Evolutionary conservation across 208 protist species (phyloP).

Genomic region (Blastocrithidia nonstop): DNA sequence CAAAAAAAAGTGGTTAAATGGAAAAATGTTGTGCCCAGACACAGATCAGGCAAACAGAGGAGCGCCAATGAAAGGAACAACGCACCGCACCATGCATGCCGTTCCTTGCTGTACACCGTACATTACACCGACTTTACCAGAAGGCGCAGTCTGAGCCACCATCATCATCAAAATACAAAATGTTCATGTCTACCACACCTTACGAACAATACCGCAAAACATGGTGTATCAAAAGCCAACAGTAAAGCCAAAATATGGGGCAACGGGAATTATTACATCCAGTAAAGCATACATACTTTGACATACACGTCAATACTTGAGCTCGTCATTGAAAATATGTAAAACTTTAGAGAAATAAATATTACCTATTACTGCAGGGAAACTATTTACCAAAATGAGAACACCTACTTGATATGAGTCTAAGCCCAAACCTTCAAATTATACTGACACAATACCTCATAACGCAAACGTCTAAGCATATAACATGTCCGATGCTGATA

Average conservation of each 20-base stretch:
- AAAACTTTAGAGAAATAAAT: conserved; percentile 21
- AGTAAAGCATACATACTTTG: conserved; percentile 12
- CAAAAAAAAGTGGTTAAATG: conserved; percentile 56
- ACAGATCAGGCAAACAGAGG: conserved; percentile 76
- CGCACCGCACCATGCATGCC: conserved; percentile 37
- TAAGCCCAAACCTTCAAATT: conserved; percentile 20
- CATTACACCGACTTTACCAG: conserved; percentile 36
- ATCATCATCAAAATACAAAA: conserved; percentile 47
- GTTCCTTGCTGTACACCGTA: conserved; percentile 65
- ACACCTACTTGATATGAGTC: conserved; percentile 10
- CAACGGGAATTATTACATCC: conserved; percentile 16
- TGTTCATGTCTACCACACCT: conserved; percentile 35
- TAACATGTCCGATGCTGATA: conserved; percentile 38
- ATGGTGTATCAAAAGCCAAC: conserved; percentile 24
- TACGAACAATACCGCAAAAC: conserved; percentile 20
- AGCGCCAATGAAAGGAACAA: conserved; percentile 38
- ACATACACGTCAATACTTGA: conserved; percentile 26
- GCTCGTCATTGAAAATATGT: conserved; percentile 7
- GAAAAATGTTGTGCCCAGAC: conserved; percentile 12
- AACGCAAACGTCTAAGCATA: conserved; percentile 43
- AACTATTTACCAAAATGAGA: conserved; percentile 28
- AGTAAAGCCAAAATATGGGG: conserved; percentile 6
- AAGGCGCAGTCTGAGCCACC: conserved; percentile 38
- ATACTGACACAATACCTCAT: conserved; percentile 19
- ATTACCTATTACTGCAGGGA: conserved; percentile 32